Base-by-base conservation (phyloP, 2,329 filamentous ascomycete genomes). In the Neonectria sp. region DNA sequence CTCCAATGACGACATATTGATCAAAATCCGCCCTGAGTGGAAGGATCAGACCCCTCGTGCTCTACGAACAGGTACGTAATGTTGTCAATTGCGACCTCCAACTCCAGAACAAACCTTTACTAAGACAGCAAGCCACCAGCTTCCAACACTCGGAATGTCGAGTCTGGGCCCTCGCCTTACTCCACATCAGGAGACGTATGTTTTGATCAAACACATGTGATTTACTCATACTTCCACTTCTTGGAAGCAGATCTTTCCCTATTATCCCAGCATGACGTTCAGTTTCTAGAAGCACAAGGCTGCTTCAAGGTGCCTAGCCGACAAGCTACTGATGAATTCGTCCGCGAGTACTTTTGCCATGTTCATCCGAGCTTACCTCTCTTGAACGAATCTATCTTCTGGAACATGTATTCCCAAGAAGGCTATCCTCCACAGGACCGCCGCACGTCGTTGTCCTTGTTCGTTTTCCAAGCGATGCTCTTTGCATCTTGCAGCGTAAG, bases 401-500 rank as follows among this genome's bases (percentile, higher is more conserved):
- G 69, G 68, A 21, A 60, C 1, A 71, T 68, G 35, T 71, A 70
- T 27, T 21, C 33, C 6, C 24, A 49, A 3, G 12, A 15, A 5
- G 21, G 24, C 29, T 25, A 35, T 35, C 24, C 45, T 13, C 9
- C 11, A 27, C 52, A 60, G 4, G 40, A 46, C 1, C 13, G 24
- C 4, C 60, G 43, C 8, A 25, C 63, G 9, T 33, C 33, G 17
- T 4, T 69, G 1, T 69, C 69, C 4, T 45, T 71, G 1, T 61
- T 71, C 3, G 56, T 71, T 1, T 68, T 71, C 12, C 68, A 71
- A 11, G 59, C 69, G 3, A 70, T 71, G 68, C 33, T 71, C 15
- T 71, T 71, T 33, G 45, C 69, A 11, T 56, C 63, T 8, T 69
- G 66, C 12, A 69, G 67, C 37, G 68, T 68, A 49, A 25, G 68